A percentile compares a stretch with the other conserved stretches of the same genome.
These are phyloP conservation scores for Pyrus hybrid DNA, from an alignment of 331 rosid genomes.

Conservation along the genomic window DNA sequence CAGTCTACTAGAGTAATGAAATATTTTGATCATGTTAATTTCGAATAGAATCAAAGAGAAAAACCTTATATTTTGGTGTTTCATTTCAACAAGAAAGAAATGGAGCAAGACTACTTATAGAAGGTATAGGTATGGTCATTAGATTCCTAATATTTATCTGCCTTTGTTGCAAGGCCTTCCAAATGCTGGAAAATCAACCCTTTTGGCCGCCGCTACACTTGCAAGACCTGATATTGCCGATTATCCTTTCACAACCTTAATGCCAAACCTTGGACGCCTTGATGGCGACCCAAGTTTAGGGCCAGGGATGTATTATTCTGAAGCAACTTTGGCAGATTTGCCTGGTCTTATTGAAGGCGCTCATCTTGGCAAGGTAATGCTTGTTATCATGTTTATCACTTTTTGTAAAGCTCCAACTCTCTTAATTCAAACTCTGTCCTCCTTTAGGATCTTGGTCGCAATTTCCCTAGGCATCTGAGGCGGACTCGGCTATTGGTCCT, in stretches of 20 bases:
- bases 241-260: slow-evolving; percentile 92
- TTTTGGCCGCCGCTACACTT: slow-evolving; percentile 81
- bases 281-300: slow-evolving; percentile 97
- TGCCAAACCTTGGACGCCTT: slow-evolving; percentile 96
- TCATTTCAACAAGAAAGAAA: background rate
- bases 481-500: slow-evolving; percentile 87
- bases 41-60: background rate
- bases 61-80: background rate
- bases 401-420: background rate
- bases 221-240: slow-evolving; percentile 95
- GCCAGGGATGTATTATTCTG: slow-evolving; percentile 80
- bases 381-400: background rate
- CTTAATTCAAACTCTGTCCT: slow-evolving; percentile 10
- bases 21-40: background rate
- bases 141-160: slow-evolving; percentile 12
- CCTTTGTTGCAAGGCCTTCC: slow-evolving; percentile 77
- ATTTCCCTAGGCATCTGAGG: slow-evolving; percentile 86
- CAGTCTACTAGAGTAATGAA: background rate
- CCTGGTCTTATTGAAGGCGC: slow-evolving; percentile 99
- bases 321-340: slow-evolving; percentile 93
- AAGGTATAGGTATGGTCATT: background rate
- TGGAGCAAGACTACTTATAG: background rate
- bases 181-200: slow-evolving; percentile 97
- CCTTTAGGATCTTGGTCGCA: slow-evolving; percentile 88
- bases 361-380: slow-evolving; percentile 94